Base-by-base conservation (phyloP, 2,329 filamentous ascomycete genomes). In the Fusarium stilboides region DNA sequence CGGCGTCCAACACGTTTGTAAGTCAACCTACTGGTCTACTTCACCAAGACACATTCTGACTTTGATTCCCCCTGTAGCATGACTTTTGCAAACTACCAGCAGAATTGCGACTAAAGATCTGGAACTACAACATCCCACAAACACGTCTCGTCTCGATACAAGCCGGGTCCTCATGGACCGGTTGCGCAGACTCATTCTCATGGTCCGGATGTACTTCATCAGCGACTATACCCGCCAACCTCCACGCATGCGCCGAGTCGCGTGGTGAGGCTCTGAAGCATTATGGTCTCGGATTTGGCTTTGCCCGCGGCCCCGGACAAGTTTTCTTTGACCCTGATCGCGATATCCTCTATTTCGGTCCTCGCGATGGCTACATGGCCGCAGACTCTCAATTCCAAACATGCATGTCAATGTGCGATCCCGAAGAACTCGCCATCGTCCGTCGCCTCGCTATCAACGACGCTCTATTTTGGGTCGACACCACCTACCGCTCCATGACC, bases 321-420 rank as follows among this genome's bases (percentile, higher is more conserved):
- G 74, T 85, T 33, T 80, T 80, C 65, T 82, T 86, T 69, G 80
- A 82, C 62, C 76, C 79, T 0, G 52, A 68, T 15, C 70, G 70
- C 50, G 84, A 86, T 61, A 78, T 83, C n/a, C 76, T 86, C 52
- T 86, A 83, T 71, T 85, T 86, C 66, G 83, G 83, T 36, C 78
- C 80, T 13, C 77, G 81, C 33, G 72, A 80, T 26, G 83, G 83
- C 52, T 82, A 79, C 75, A 83, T 83, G 79, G 82, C 81, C 20
- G 78, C 83, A 51, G 79, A 81, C 57, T 78, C 83, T 8, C 80
- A 85, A 65, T 82, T 86, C 57, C 78, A 79, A 51, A 83, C 82
- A 15, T 80, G 80, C 69, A 78, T 85, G 75, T 74, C 79, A 52
- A 77, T 85, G 71, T 82, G 80, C 66, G 76, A 78, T 43, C 80